phyloP scores from a whole-genome alignment of 2,329 filamentous ascomycete genomes.

The Penicillium verrucosum region DNA sequence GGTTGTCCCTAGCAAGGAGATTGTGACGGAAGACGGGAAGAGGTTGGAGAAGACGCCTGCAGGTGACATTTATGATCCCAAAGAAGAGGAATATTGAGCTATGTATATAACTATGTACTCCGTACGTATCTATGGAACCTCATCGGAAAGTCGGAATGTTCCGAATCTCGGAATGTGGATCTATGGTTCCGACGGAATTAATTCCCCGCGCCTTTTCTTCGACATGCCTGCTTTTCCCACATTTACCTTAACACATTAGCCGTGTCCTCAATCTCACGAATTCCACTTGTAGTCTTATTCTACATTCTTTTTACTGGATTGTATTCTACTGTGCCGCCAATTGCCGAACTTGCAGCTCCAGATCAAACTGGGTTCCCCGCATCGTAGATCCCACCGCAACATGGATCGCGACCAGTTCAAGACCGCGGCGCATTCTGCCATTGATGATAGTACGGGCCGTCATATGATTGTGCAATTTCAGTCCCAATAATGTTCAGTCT shows the following conservation, averaged over 20 bases:
- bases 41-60: slow-evolving; percentile 36
- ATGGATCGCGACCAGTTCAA: slow-evolving; percentile 82
- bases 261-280: not conserved
- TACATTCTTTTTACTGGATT: not conserved
- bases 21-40: slow-evolving; percentile 38
- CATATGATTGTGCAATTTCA: not conserved
- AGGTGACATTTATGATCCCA: slow-evolving; percentile 20
- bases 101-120: too few relatives aligned
- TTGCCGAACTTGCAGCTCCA: not conserved
- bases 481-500: not conserved
- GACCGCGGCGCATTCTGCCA: slow-evolving; percentile 69
- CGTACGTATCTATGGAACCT: not conserved
- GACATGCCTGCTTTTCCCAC: not conserved
- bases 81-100: slow-evolving; percentile 16
- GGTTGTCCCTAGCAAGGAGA: slow-evolving; percentile 42
- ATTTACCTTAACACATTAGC: not conserved
- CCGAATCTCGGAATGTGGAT: not conserved
- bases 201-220: slow-evolving; percentile 4
- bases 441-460: slow-evolving; percentile 71
- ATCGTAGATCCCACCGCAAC: not conserved
- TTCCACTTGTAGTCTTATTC: not conserved
- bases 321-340: not conserved
- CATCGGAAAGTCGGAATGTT: not conserved
- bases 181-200: slow-evolving; percentile 3
- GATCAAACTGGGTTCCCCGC: not conserved